A percentile compares a stretch with the other conserved stretches of the same genome.
Conservation (phyloP, 2,329 filamentous ascomycete genomes). For the Paracoccidioides lutzii region DNA sequence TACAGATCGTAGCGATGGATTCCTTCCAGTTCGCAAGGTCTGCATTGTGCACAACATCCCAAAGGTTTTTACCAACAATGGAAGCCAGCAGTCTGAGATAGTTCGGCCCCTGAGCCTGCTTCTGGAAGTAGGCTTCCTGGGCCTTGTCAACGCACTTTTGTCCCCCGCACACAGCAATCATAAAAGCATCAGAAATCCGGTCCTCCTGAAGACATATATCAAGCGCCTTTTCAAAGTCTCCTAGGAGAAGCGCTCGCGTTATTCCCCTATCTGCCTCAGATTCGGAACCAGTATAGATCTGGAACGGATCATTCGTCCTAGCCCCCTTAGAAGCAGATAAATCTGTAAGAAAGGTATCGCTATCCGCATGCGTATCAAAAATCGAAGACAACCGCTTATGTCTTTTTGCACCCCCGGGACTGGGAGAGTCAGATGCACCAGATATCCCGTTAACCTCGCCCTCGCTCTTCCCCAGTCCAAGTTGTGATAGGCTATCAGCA, state of each 20-base stretch:
- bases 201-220: conserved; percentile 81
- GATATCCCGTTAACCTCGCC: conserved; percentile 29
- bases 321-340: conserved; percentile 79
- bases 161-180: conserved; percentile 93
- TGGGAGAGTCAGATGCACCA: conserved; percentile 35
- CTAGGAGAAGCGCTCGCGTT: conserved; percentile 76
- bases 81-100: conserved; percentile 84
- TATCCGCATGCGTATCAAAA: conserved; percentile 60
- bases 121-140: conserved; percentile 77
- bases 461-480: conserved; percentile 28
- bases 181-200: conserved; percentile 87
- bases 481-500: conserved; percentile 30
- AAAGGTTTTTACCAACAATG: conserved; percentile 90
- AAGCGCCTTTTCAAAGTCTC: conserved; percentile 79
- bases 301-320: conserved; percentile 89
- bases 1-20: conserved; percentile 89
- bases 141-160: conserved; percentile 90
- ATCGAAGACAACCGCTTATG: conserved; percentile 60
- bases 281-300: conserved; percentile 74
- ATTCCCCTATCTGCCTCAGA: conserved; percentile 73
- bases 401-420: conserved; percentile 37
- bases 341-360: conserved; percentile 75
- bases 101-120: conserved; percentile 70
- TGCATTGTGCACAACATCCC: conserved; percentile 96
- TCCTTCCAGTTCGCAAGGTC: conserved; percentile 92